These are phyloP conservation scores for Achaetomiella virescens DNA, from an alignment of 495 filamentous ascomycete genomes.

Conservation along the genomic window DNA sequence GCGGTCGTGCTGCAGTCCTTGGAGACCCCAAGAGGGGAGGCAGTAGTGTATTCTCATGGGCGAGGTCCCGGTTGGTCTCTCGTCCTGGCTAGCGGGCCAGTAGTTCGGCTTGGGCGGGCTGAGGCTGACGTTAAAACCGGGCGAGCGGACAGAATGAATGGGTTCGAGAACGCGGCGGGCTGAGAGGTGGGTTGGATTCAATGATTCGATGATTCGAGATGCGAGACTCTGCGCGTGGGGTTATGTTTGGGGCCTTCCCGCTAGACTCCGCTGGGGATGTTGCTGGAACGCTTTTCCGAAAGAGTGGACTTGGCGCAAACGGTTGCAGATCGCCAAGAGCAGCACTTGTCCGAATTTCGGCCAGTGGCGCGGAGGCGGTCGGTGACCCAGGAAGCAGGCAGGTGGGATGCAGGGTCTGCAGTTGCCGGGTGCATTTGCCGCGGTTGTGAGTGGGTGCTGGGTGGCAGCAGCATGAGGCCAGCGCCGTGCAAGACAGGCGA, in stretches of 20 bases:
- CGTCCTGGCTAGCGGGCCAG: background rate
- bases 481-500: background rate
- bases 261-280: too few relatives aligned
- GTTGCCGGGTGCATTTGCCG: background rate
- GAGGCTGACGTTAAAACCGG: background rate
- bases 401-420: background rate
- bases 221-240: too few relatives aligned
- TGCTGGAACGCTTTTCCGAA: too few relatives aligned
- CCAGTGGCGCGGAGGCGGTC: background rate
- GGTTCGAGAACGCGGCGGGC: background rate
- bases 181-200: too few relatives aligned
- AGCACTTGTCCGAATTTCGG: background rate
- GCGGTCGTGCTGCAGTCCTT: background rate
- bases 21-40: background rate
- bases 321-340: background rate
- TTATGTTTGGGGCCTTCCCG: too few relatives aligned
- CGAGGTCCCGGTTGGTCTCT: background rate
- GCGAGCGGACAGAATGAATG: background rate
- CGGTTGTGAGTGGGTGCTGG: background rate
- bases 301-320: background rate
- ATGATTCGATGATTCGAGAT: too few relatives aligned
- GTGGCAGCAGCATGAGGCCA: background rate
- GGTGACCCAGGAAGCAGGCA: background rate
- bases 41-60: background rate
- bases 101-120: background rate